A percentile compares a stretch with the other conserved stretches of the same genome.
phyloP scores from a whole-genome alignment of 495 filamentous ascomycete species.

The Trypethelium eluteriae region DNA sequence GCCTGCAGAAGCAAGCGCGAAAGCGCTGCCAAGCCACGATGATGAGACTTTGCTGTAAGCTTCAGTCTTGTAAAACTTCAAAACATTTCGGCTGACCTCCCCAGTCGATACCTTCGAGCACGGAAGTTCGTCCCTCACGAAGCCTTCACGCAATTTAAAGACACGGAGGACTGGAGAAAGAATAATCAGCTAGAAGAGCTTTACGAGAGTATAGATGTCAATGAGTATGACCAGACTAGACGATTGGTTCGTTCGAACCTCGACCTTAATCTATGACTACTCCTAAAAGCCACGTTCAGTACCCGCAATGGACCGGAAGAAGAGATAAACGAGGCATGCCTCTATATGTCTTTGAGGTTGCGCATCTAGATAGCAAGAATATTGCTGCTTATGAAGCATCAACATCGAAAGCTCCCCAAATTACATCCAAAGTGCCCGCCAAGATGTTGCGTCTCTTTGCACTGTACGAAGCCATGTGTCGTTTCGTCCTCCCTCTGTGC shows the following conservation, averaged over 20 bases:
- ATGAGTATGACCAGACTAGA: constrained; percentile 71
- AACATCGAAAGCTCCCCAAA: constrained; percentile 45
- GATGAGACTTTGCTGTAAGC: constrained; percentile 75
- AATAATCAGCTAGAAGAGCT: constrained; percentile 51
- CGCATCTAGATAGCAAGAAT: constrained; percentile 69
- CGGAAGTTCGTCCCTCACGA: constrained; percentile 64
- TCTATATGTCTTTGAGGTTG: constrained; percentile 80
- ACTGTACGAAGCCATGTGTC: constrained; percentile 81
- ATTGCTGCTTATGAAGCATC: constrained; percentile 65
- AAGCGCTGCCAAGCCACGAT: constrained; percentile 54
- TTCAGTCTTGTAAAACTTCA: background rate
- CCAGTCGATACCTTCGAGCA: constrained; percentile 71
- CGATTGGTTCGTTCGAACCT: constrained; percentile 52
- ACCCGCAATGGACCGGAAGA: constrained; percentile 88
- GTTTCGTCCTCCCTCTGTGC: constrained; percentile 77
- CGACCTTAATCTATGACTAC: constrained; percentile 4
- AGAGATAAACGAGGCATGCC: constrained; percentile 83
- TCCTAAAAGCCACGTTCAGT: constrained; percentile 43
- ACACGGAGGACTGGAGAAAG: constrained; percentile 80
- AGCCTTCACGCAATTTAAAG: constrained; percentile 76
- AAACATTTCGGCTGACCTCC: constrained; percentile 13
- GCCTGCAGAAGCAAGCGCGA: constrained; percentile 40
- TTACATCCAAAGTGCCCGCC: constrained; percentile 39
- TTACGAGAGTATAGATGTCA: constrained; percentile 49
- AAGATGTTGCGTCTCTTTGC: constrained; percentile 76